Evolutionary conservation across 768 basidiomycete genomes (phyloP), one percentile per base, ranked within the genome.

Genomic region (Coprinellus aureogranulatus): DNA sequence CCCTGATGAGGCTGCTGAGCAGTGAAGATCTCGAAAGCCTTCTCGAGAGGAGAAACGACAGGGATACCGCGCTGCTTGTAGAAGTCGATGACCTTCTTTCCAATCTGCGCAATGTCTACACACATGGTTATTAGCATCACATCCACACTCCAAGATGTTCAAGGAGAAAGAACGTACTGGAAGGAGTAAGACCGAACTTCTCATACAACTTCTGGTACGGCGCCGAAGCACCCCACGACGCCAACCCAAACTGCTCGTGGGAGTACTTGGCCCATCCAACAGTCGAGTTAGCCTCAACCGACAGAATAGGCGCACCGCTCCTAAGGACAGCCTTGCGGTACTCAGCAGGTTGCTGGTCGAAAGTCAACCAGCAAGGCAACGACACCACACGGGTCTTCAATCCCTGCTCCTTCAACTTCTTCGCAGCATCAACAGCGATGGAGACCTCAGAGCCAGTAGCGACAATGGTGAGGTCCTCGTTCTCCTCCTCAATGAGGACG

Each of bases 121-220:
- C 37, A 58, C 5, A 28, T n/a, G n/a, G n/a, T n/a, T n/a, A 26
- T 56, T 40, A 60, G 55, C 63, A 30, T 47, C 12, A 9, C 64
- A 59, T 54, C 18, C 18, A 41, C n/a, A 18, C 2, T 27, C n/a
- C 3, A 50, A 37, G 8, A 16, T 8, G 12, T 14, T 22, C 27
- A 26, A 52, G 55, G 14, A 14, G 34, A 34, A 6, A 14, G 45
- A 50, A 80, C 84, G 52, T 73, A 89, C 85, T 89, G 46, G 81
- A 69, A 14, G 86, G 88, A 37, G 92, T 93, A 68, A 94, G 82
- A 42, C 90, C 91, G 64, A 92, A 90, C 73, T 92, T 91, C 76
- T 90, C 89, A 70, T 97, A 97, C 12, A 95, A 89, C 77, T 94
- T 82, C 73, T 86, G 81, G 69, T 92, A 94, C 11, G 94, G 94